Evolutionary conservation across 1,284 basidiomycete species (phyloP).

Genomic region (Filobasidium uniguttulatum): DNA sequence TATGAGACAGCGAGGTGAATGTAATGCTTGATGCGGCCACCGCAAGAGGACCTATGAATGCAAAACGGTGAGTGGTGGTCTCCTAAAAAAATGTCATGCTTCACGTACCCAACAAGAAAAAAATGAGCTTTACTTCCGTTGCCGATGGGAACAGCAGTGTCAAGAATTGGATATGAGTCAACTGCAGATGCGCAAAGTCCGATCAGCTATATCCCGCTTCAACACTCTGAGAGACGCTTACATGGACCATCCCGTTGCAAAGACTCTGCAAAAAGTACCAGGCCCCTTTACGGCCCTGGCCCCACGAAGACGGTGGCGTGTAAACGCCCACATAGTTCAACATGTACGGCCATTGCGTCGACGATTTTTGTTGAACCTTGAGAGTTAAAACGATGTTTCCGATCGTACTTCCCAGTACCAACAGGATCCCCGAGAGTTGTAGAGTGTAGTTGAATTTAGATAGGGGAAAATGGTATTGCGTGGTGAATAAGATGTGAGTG

Average conservation of each 20-base stretch:
- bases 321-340: slow-evolving; percentile 76
- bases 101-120: slow-evolving; percentile 57
- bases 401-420: slow-evolving; percentile 60
- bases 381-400: slow-evolving; percentile 69
- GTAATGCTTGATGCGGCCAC: slow-evolving; percentile 72
- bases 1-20: slow-evolving; percentile 54
- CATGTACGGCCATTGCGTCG: slow-evolving; percentile 81
- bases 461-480: slow-evolving; percentile 89
- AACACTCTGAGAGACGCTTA: slow-evolving; percentile 30
- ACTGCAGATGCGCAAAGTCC: slow-evolving; percentile 40
- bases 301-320: slow-evolving; percentile 62
- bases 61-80: slow-evolving; percentile 12
- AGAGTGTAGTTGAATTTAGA: slow-evolving; percentile 81
- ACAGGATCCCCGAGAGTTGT: slow-evolving; percentile 66
- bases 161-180: slow-evolving; percentile 95
- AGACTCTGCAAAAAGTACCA: slow-evolving; percentile 82
- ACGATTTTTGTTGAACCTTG: slow-evolving; percentile 47
- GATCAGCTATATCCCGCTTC: neutral
- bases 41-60: slow-evolving; percentile 58
- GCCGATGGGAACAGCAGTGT: slow-evolving; percentile 87
- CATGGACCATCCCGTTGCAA: slow-evolving; percentile 72
- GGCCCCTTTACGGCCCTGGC: slow-evolving; percentile 51
- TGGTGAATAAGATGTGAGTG: slow-evolving; percentile 85
- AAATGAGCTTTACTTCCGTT: slow-evolving; percentile 80
- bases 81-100: slow-evolving; percentile 6